Evolutionary conservation across 2,329 filamentous ascomycete genomes (phyloP).

Genomic region (Zymoseptoria tritici): DNA sequence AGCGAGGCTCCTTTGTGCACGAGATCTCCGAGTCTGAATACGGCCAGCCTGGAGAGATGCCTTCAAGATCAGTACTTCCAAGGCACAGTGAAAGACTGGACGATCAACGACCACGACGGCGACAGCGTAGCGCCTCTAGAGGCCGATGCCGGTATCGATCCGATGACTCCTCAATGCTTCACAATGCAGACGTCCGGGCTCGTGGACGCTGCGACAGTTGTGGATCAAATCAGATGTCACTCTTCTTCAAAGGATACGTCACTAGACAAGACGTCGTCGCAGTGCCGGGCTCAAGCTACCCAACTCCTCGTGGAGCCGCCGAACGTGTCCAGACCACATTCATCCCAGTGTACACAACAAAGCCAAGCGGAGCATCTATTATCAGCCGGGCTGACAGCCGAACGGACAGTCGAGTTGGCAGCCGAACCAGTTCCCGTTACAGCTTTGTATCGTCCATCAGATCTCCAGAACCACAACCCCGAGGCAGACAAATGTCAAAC

Average conservation of each 20-base stretch:
- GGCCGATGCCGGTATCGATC: not conserved
- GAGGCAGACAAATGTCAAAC: not conserved
- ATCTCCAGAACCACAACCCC: not conserved
- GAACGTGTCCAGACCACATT: not conserved
- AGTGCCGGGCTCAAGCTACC: not conserved
- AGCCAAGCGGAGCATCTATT: not conserved
- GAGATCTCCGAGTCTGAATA: not conserved
- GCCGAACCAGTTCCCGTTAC: not conserved
- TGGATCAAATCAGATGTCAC: not conserved
- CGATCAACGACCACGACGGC: not conserved
- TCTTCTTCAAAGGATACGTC: not conserved
- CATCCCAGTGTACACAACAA: not conserved
- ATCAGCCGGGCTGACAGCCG: not conserved
- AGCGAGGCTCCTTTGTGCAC: not conserved
- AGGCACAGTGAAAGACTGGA: not conserved
- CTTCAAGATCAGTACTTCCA: not conserved
- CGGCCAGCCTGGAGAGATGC: not conserved
- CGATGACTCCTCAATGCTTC: not conserved
- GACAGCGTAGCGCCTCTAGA: not conserved
- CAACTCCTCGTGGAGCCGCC: not conserved
- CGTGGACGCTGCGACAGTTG: not conserved
- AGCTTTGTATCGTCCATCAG: not conserved
- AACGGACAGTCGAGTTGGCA: not conserved
- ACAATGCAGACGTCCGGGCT: not conserved
- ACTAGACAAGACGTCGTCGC: not conserved